Percentiles rank a stretch among this genome's conserved stretches.
phyloP scores from a whole-genome alignment of 1,284 basidiomycete genomes.

The Rhodofomes roseus region DNA sequence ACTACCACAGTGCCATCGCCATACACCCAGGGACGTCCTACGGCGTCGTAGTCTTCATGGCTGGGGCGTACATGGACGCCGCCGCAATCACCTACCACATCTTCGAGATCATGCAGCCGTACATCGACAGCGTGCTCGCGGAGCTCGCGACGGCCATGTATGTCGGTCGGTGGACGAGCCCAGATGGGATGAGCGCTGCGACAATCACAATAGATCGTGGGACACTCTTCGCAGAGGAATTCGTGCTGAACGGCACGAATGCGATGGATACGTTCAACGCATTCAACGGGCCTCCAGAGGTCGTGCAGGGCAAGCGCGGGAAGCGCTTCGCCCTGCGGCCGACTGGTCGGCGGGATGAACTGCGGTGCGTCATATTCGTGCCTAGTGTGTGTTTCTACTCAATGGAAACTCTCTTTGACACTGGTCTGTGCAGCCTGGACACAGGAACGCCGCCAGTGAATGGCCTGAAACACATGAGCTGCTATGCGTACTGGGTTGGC shows the following conservation, averaged over 20 bases:
- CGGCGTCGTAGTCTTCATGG: conserved; percentile 43
- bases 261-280: conserved; percentile 20
- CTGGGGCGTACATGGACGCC: conserved; percentile 37
- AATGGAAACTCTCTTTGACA: neutral
- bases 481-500: conserved; percentile 23
- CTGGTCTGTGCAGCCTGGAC: conserved; percentile 9
- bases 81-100: conserved; percentile 34
- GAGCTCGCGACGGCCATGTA: conserved; percentile 29
- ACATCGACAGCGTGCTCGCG: conserved; percentile 34
- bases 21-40: conserved; percentile 44
- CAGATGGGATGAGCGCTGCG: conserved; percentile 8
- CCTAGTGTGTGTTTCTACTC: neutral
- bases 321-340: conserved; percentile 31
- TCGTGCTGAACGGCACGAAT: conserved; percentile 33
- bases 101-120: conserved; percentile 37
- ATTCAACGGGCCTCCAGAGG: neutral
- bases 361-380: conserved; percentile 26
- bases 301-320: conserved; percentile 4
- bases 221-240: conserved; percentile 30
- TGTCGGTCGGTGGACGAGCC: conserved; percentile 32
- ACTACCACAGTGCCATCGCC: conserved; percentile 41
- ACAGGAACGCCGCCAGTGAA: conserved; percentile 35
- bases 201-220: conserved; percentile 29
- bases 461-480: conserved; percentile 41
- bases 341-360: conserved; percentile 35